Evolutionary conservation across 768 basidiomycete genomes (phyloP).

Genomic region (Suillus placidus): DNA sequence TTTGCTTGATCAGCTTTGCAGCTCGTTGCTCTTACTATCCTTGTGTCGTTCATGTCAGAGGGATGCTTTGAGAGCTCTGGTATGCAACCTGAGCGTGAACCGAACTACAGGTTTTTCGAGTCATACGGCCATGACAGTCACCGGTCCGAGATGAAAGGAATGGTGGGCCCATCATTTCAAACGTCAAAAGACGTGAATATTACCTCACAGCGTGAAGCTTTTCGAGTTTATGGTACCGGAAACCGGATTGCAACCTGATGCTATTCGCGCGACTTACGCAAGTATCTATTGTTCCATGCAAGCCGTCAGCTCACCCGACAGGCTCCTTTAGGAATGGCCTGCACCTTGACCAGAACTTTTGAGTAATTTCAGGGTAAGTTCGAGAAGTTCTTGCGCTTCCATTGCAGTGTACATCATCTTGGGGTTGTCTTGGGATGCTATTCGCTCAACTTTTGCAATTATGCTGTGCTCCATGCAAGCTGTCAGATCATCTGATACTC

Average conservation of each 20-base stretch:
- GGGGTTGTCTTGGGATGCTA: not conserved
- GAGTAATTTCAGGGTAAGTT: not conserved
- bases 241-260: not conserved
- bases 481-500: not conserved
- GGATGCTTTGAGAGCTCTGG: not conserved
- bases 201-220: not conserved
- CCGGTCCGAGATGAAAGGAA: not conserved
- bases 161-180: not conserved
- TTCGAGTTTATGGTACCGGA: not conserved
- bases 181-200: not conserved
- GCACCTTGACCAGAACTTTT: not conserved
- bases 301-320: not conserved
- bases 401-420: too few relatives aligned
- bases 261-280: not conserved
- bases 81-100: not conserved
- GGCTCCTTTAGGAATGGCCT: not conserved
- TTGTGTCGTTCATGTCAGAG: conserved; percentile 47
- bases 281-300: not conserved
- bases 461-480: not conserved
- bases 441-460: not conserved
- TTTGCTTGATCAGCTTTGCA: conserved; percentile 28
- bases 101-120: not conserved
- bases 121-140: not conserved
- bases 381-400: not conserved
- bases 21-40: conserved; percentile 73